phyloP scores from a whole-genome alignment of 148 eudicot species.

The Rhododendron ferrugineum region DNA sequence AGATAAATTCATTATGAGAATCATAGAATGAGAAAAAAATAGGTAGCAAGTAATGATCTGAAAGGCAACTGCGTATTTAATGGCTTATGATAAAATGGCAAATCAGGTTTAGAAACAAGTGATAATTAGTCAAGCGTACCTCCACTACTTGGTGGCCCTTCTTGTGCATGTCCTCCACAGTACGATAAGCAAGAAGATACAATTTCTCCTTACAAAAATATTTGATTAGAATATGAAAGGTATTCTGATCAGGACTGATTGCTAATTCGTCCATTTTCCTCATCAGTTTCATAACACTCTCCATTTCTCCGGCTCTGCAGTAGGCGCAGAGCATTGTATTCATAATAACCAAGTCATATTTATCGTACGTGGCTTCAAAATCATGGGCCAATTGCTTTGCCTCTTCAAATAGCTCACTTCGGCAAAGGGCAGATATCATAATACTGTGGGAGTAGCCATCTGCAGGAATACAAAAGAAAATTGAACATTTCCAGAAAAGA shows the following conservation, averaged over 20 bases:
- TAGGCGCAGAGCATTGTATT: constrained; percentile 84
- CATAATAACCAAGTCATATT: constrained; percentile 71
- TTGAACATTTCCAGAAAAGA: constrained; percentile 6
- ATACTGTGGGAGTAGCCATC: constrained; percentile 89
- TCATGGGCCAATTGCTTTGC: constrained; percentile 65
- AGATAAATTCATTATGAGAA: not conserved
- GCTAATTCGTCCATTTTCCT: constrained; percentile 81
- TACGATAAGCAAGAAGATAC: constrained; percentile 74
- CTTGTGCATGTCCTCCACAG: constrained; percentile 73
- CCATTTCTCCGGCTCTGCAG: constrained; percentile 88
- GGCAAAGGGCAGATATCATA: constrained; percentile 82
- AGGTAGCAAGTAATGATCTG: not conserved
- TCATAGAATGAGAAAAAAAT: not conserved
- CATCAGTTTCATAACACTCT: constrained; percentile 74
- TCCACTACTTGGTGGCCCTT: constrained; percentile 72
- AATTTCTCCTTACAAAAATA: constrained; percentile 78
- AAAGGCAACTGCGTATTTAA: not conserved
- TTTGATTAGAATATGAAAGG: constrained; percentile 67
- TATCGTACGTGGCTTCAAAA: constrained; percentile 53
- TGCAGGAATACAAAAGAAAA: constrained; percentile 22
- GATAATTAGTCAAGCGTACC: constrained; percentile 31
- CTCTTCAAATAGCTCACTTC: constrained; percentile 56
- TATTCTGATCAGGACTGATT: constrained; percentile 70
- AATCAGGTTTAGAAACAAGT: not conserved
- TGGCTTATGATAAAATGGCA: not conserved